Percentiles rank a stretch among this genome's conserved stretches.
phyloP scores from a whole-genome alignment of 352 stramenopile species.

The Plasmopara muralis region DNA sequence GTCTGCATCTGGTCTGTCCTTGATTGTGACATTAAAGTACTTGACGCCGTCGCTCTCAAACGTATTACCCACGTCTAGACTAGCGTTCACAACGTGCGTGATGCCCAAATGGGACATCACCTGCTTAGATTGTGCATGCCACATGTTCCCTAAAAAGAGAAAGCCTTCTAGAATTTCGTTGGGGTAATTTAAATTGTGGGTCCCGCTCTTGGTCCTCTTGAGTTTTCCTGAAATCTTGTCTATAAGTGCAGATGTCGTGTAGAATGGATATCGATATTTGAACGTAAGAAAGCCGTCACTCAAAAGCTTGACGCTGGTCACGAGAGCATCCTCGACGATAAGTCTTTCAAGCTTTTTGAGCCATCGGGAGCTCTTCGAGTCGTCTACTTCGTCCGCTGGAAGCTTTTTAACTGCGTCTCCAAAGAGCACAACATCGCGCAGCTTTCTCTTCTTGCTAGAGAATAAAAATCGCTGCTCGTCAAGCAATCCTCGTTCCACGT shows the following conservation, averaged over 20 bases:
- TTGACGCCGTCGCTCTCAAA: conserved; percentile 60
- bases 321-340: conserved; percentile 67
- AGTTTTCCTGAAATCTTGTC: conserved; percentile 57
- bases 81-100: conserved; percentile 82
- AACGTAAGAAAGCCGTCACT: conserved; percentile 81
- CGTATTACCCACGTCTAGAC: conserved; percentile 66
- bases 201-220: conserved; percentile 72
- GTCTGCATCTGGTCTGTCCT: conserved; percentile 63
- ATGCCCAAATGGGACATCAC: conserved; percentile 75
- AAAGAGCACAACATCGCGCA: conserved; percentile 77
- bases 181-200: conserved; percentile 83
- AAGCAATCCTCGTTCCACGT: conserved; percentile 46
- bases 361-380: conserved; percentile 29
- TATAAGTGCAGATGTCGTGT: conserved; percentile 61
- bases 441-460: conserved; percentile 61
- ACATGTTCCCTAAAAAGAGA: conserved; percentile 85
- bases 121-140: conserved; percentile 74
- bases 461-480: conserved; percentile 70
- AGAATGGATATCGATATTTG: conserved; percentile 81
- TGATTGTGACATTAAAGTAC: conserved; percentile 79
- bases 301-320: conserved; percentile 69
- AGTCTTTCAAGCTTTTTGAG: conserved; percentile 50
- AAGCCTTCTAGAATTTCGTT: conserved; percentile 86
- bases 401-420: conserved; percentile 52
- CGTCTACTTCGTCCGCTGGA: conserved; percentile 13